Evolutionary conservation across 2,329 filamentous ascomycete species (phyloP), one percentile per base, ranked within the genome.

Genomic region (Xylariales sp.): DNA sequence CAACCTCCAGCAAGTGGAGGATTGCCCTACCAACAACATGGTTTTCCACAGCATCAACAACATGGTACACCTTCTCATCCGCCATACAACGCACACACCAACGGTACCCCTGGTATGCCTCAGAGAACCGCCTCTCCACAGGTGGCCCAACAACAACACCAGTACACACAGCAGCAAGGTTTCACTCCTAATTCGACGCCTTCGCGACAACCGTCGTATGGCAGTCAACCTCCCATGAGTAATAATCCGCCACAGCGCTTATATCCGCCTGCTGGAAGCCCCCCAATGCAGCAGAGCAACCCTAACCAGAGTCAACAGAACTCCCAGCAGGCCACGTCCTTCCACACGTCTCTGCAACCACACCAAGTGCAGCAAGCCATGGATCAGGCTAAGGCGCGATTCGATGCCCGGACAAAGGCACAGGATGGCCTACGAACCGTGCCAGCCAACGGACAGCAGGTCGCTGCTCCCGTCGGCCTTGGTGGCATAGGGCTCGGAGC

Each of bases 301-400:
- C 20, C 40, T 31, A 52, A 50, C 32, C 53, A 50, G 18, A 46
- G 40, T n/a, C 50, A 49, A 31, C 55, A 50, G 20, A 54, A 54
- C 34, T 18, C 38, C 14, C 47, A 49, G 22, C 47, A 45, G 10
- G 41, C 45, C 3, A 43, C 49, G 7, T 36, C 47, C 16, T 60
- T 59, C 39, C 56, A 59, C 16, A 59, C 57, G 4, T 60, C 58
- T 24, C 45, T 61, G 7, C 54, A 50, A 24, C 48, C 57, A 20
- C 50, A 54, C 16, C 58, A 61, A 42, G 52, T 59, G 5, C 53
- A 60, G 38, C 58, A 60, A 45, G 57, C 57, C 4, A 61, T 61
- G 55, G 50, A 58, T 37, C 57, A 60, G 39, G 57, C 55, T 31
- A 57, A 55, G 40, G 55, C 56, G 22, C 51, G 56, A n/a, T 61